Conservation (phyloP, 352 stramenopile genomes). For the Phytophthora hibernalis region DNA sequence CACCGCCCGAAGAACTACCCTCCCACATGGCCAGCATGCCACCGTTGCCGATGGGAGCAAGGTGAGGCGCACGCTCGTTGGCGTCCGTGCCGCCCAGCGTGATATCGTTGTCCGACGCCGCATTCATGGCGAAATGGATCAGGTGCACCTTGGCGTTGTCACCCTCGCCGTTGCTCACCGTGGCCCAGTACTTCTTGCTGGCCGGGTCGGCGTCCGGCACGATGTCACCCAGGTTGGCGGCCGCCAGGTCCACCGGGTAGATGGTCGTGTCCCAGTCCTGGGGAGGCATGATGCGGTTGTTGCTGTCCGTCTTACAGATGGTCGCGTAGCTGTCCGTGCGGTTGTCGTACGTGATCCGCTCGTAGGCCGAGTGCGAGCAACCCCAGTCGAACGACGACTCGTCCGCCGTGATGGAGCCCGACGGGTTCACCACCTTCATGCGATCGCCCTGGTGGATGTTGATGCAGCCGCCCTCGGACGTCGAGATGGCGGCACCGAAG, state of each 20-base stretch:
- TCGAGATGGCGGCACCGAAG: constrained; percentile 56
- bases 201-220: constrained; percentile 35
- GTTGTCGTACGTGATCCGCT: constrained; percentile 58
- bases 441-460: constrained; percentile 70
- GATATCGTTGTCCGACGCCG: constrained; percentile 50
- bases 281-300: constrained; percentile 67
- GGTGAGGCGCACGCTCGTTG: too few species aligned
- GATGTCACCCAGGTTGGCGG: constrained; percentile 58
- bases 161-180: constrained; percentile 46
- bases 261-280: constrained; percentile 52
- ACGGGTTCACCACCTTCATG: constrained; percentile 57
- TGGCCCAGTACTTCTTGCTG: constrained; percentile 57
- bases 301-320: constrained; percentile 69
- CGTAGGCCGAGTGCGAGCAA: constrained; percentile 64
- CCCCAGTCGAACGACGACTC: constrained; percentile 55
- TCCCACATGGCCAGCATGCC: constrained; percentile 54
- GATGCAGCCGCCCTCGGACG: constrained; percentile 53
- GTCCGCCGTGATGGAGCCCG: constrained; percentile 41
- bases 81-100: constrained; percentile 43
- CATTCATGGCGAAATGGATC: constrained; percentile 56
- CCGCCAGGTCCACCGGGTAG: constrained; percentile 55
- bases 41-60: constrained; percentile 41
- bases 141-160: too few species aligned
- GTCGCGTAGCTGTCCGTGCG: too few species aligned
- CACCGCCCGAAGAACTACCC: too few species aligned